phyloP scores from a whole-genome alignment of 2,329 filamentous ascomycete genomes.

The Xylaria sp. region DNA sequence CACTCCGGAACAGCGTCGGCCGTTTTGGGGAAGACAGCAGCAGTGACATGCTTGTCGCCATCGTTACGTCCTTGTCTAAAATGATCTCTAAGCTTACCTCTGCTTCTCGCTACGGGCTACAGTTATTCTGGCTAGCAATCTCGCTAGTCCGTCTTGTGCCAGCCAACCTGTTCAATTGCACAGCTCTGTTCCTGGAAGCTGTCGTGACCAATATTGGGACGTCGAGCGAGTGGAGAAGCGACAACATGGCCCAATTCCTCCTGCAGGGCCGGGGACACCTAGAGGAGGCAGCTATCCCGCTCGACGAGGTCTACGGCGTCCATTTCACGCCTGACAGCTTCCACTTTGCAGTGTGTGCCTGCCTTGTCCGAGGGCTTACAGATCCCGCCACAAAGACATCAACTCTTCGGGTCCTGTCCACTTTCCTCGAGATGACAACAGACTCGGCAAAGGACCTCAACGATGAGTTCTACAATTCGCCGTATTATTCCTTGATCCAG shows the following conservation, averaged over 20 bases:
- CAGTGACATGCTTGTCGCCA: constrained; percentile 69
- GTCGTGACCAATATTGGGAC: constrained; percentile 66
- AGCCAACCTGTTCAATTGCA: constrained; percentile 64
- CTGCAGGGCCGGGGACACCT: constrained; percentile 63
- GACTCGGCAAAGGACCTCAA: constrained; percentile 38
- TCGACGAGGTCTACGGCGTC: constrained; percentile 68
- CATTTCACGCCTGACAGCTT: constrained; percentile 67
- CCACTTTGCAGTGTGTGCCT: constrained; percentile 68
- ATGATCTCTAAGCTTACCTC: constrained; percentile 72
- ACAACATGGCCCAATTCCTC: constrained; percentile 61
- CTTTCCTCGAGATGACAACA: constrained; percentile 60
- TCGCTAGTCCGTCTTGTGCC: constrained; percentile 68
- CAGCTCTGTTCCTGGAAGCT: constrained; percentile 66
- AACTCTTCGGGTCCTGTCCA: constrained; percentile 62
- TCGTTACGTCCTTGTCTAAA: constrained; percentile 68
- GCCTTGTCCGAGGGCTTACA: constrained; percentile 64
- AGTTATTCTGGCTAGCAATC: constrained; percentile 72
- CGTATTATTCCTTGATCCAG: constrained; percentile 64
- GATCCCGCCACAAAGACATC: constrained; percentile 62
- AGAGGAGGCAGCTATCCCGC: constrained; percentile 62
- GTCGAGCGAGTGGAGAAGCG: constrained; percentile 60
- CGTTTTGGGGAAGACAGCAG: constrained; percentile 66
- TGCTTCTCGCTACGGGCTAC: constrained; percentile 67
- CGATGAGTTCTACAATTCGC: constrained; percentile 46
- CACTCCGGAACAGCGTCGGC: constrained; percentile 65